Evolutionary conservation across 2,329 filamentous ascomycete species (phyloP).

Genomic region (Xylariaceae sp.): DNA sequence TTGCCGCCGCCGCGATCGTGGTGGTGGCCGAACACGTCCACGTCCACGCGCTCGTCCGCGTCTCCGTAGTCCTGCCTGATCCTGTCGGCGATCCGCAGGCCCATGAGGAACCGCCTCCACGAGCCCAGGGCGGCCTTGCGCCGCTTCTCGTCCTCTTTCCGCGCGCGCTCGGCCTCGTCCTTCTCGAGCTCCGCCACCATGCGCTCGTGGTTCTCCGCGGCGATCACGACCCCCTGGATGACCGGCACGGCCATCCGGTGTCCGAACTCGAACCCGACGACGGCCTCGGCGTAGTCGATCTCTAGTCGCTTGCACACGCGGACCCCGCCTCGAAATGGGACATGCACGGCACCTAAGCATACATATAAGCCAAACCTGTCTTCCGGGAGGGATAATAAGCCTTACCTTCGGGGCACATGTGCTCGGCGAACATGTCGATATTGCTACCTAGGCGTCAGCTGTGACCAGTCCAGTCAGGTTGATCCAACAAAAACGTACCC

Average conservation of each 20-base stretch:
- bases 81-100: constrained; percentile 71
- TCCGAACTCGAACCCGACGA: constrained; percentile 94
- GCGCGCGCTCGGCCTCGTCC: constrained; percentile 65
- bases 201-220: constrained; percentile 65
- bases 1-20: constrained; percentile 22
- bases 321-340: constrained; percentile 69
- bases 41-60: constrained; percentile 42
- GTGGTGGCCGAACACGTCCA: constrained; percentile 50
- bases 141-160: constrained; percentile 78
- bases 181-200: constrained; percentile 73
- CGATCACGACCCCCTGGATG: constrained; percentile 82
- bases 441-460: constrained; percentile 39
- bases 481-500: constrained; percentile 50
- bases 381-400: constrained; percentile 22
- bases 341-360: constrained; percentile 78
- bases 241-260: constrained; percentile 90
- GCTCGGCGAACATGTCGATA: constrained; percentile 89
- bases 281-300: constrained; percentile 88
- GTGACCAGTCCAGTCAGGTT: constrained; percentile 39
- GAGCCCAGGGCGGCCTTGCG: constrained; percentile 63
- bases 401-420: constrained; percentile 79
- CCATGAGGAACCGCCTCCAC: constrained; percentile 86
- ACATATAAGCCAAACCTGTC: too few relatives aligned
- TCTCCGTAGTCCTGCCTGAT: constrained; percentile 71
- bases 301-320: constrained; percentile 76